Conservation (phyloP, 2,329 filamentous ascomycete genomes). For the Mycosphaerella sp. region DNA sequence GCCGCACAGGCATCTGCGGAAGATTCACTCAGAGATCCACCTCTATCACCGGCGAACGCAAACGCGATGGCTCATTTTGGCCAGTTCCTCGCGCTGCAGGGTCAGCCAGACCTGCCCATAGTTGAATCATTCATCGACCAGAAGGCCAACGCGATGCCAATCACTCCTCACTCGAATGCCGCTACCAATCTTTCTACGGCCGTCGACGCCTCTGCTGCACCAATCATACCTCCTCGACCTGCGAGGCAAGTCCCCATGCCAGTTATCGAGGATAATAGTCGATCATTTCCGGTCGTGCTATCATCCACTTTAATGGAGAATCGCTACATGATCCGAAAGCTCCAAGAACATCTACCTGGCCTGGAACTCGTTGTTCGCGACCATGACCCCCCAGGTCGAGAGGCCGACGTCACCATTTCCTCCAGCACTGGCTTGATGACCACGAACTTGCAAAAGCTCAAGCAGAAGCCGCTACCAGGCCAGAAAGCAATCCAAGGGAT, state of each 20-base stretch:
- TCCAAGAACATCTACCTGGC: constrained; percentile 46
- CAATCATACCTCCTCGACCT: neutral
- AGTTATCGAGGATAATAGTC: neutral
- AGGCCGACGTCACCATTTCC: constrained; percentile 69
- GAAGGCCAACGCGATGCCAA: too few relatives aligned
- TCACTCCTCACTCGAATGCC: neutral
- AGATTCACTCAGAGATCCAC: neutral
- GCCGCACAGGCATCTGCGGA: neutral
- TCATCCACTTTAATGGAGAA: neutral
- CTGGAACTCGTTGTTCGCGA: constrained; percentile 57
- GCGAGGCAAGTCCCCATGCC: neutral
- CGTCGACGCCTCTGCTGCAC: neutral
- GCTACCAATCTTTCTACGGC: neutral
- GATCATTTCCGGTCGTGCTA: neutral
- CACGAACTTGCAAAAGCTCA: constrained; percentile 64
- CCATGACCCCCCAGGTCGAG: constrained; percentile 28
- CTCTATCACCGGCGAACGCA: neutral
- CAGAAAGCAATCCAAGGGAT: constrained; percentile 44
- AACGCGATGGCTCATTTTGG: constrained; percentile 5
- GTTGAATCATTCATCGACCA: neutral
- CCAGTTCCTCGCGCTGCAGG: constrained; percentile 1
- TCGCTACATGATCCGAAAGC: constrained; percentile 34
- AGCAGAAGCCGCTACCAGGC: constrained; percentile 64
- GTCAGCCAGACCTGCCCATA: neutral
- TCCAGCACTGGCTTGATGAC: constrained; percentile 62